Evolutionary conservation across 352 stramenopile species (phyloP), one percentile per base, ranked within the genome.

Genomic region (Elongisporangium undulatum): DNA sequence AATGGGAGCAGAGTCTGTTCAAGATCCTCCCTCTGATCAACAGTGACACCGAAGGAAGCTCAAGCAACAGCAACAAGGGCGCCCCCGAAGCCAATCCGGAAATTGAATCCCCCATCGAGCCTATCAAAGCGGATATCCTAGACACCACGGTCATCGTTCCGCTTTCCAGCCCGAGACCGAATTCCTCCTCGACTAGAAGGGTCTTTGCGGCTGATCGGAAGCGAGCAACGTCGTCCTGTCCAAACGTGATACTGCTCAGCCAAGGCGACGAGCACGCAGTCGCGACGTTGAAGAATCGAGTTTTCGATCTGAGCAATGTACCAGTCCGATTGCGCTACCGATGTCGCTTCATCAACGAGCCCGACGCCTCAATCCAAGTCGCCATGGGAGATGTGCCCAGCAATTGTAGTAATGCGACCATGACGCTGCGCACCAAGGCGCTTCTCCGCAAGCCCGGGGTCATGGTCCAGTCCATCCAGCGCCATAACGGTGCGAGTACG

Each of bases 1-100:
- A 75, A 4, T 97, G 98, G 74, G 67, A 72, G 51, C 34, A 51
- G 26, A 55, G 96, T 79, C 87, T 48, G 22, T 63, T 39, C 52
- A 59, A 41, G 29, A 13, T 41, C 5, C 29, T 41, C 13, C 29
- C 29, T 2, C 29, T 15, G 13, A 13, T 41, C 29, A 41, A 15
- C 5, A 2, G 29, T 9, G 29, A 41, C 1, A 41, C 29, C 5
- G 29, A 41, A 41, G 9, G 29, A 41, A 41, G 29, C 49, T 19
- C 4, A 23, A 13, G 29, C 54, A 50, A 7, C 17, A 59, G 48
- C 15, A 45, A 5, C 48, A 4, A 9, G 13, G 5, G 8, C 5
- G 8, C 29, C 9, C 29, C 29, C 8, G 29, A 9, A 41, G 29
- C 9, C 2, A 9, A 15, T 41, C 8, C 9, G 5, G 29, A 41